These are phyloP conservation scores for Prosopis cineraria DNA, from an alignment of 306 rosid genomes.

Conservation along the genomic window DNA sequence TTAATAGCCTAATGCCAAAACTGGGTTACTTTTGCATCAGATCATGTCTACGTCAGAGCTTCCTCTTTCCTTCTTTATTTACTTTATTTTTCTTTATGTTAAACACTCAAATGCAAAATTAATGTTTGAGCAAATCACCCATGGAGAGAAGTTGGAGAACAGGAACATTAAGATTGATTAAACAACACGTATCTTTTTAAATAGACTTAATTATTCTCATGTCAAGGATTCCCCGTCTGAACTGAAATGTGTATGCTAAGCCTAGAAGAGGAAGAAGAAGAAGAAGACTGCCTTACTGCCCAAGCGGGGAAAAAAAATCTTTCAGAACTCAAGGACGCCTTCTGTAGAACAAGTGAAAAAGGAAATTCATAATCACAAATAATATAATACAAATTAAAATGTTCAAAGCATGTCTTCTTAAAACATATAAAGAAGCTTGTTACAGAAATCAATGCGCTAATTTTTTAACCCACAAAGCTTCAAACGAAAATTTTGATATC, in stretches of 20 bases:
- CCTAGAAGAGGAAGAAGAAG: neutral
- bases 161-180: neutral
- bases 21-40: conserved; percentile 8
- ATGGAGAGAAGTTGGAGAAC: neutral
- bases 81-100: neutral
- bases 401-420: neutral
- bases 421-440: no score
- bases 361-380: neutral
- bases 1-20: conserved; percentile 24
- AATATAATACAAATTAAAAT: neutral
- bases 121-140: neutral
- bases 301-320: neutral
- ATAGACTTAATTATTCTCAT: neutral
- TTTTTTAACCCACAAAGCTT: no score
- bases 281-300: neutral
- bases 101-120: neutral
- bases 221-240: neutral
- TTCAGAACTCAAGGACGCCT: neutral
- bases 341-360: neutral
- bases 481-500: no score
- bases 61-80: conserved; percentile 16
- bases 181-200: neutral
- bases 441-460: no score
- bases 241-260: neutral
- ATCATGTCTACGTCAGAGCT: neutral